Evolutionary conservation across 2,329 filamentous ascomycete genomes (phyloP), one percentile per base, ranked within the genome.

Genomic region (Colletotrichum eleusines): DNA sequence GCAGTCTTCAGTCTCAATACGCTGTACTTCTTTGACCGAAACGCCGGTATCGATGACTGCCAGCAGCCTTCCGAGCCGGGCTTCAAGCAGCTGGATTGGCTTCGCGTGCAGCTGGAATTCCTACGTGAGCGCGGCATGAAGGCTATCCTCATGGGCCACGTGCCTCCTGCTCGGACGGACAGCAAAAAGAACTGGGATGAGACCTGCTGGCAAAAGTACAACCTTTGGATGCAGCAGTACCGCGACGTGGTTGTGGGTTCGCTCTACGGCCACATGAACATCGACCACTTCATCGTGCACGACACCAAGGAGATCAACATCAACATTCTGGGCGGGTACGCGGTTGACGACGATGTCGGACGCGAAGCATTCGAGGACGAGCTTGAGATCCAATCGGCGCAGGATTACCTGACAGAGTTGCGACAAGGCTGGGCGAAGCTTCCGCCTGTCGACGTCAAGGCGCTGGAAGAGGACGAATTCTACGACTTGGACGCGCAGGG

Each of bases 131-230:
- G 94, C 63, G 91, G 93, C 53, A 94, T 98, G 90, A 98, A 98
- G 82, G 96, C 92, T 18, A 97, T 99, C 63, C 82, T 99, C 63
- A 97, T 93, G 76, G 95, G 96, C 2, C 96, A 99, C 80, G 94
- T 99, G 5, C 95, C 96, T 1, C 96, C 96, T 0, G 95, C 95
- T 1, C 87, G 95, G 72, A 96, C 95, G 1, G 87, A 90, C 44
- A 92, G 90, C 81, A 98, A 98, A 84, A 88, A 90, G 76, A 90
- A 90, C 72, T 99, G 96, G 96, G 94, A 98, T 74, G 95, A 98
- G 84, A 94, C 93, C 0, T 99, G 96, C 82, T 99, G 95, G 95
- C 95, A 98, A 79, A 98, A 97, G 79, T 99, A 97, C 81, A 92
- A 94, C 0, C 83, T 98, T 5, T 98, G 95, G 94, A 83, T 95